Evolutionary conservation across 805 yeast genomes (phyloP).

Genomic region (Pichia thaimueangensis): DNA sequence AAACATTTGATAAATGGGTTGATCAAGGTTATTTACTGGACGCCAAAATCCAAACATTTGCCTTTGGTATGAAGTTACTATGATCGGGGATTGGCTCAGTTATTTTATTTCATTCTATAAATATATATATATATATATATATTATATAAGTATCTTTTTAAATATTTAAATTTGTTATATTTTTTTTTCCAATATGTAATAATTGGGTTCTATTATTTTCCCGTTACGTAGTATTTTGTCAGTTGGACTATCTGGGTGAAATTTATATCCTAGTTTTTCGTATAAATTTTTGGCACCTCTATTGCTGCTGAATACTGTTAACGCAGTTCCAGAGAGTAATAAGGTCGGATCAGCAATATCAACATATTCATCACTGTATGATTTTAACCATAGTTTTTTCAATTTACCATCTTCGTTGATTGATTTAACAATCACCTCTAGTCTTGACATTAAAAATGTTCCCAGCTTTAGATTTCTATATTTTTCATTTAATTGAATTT

Average conservation of each 20-base stretch:
- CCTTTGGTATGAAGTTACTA: constrained; percentile 47
- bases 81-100: too few species aligned
- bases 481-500: constrained; percentile 40
- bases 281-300: constrained; percentile 9
- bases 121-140: not conserved
- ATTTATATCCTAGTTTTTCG: constrained; percentile 1
- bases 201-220: constrained; percentile 10
- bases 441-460: constrained; percentile 27
- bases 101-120: too few species aligned
- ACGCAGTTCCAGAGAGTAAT: constrained; percentile 7
- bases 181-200: constrained; percentile 12
- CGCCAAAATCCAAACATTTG: constrained; percentile 81
- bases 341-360: not conserved
- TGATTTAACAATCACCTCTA: constrained; percentile 30
- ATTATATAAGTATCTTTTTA: too few species aligned
- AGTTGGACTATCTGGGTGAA: constrained; percentile 7
- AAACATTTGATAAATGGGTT: constrained; percentile 44
- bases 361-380: constrained; percentile 1
- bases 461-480: constrained; percentile 37
- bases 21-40: constrained; percentile 72
- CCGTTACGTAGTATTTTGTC: constrained; percentile 6
- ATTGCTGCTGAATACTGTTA: constrained; percentile 13
- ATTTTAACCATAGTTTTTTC: constrained; percentile 8
- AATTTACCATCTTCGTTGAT: constrained; percentile 11
- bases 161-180: too few species aligned